Evolutionary conservation across 805 yeast genomes (phyloP).

Genomic region (Starmerella apis): DNA sequence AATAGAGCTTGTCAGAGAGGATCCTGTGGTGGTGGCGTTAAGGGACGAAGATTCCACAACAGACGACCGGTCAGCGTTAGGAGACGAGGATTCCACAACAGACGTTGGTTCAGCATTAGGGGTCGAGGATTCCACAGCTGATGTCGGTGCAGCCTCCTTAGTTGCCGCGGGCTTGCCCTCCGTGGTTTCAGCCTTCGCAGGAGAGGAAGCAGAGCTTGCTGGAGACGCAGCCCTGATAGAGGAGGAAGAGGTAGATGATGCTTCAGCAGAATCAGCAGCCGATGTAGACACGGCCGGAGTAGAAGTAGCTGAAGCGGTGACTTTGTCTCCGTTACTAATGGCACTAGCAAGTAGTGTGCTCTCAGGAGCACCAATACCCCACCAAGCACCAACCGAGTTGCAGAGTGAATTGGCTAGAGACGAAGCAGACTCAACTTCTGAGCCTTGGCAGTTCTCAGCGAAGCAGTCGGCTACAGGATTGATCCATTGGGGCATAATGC

Average conservation of each 20-base stretch:
- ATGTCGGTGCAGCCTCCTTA: background rate
- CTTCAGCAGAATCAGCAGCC: background rate
- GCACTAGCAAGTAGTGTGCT: background rate
- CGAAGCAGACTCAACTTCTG: background rate
- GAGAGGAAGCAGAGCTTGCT: background rate
- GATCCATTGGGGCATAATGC: constrained; percentile 6
- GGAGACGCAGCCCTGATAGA: background rate
- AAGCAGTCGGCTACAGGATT: constrained; percentile 8
- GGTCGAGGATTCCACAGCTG: background rate
- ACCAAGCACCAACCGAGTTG: constrained; percentile 3
- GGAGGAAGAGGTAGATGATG: background rate
- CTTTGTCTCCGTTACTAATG: background rate
- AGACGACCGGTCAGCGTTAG: no score
- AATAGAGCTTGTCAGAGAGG: no score
- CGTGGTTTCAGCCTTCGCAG: background rate
- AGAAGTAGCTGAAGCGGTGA: background rate
- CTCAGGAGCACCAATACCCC: background rate
- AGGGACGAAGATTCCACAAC: no score
- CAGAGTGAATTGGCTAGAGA: background rate
- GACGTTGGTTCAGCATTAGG: background rate
- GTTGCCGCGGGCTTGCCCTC: background rate
- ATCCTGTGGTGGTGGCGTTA: no score
- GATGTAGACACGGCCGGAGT: background rate
- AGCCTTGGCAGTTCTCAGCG: constrained; percentile 5
- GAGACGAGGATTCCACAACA: background rate